Evolutionary conservation across 2,329 filamentous ascomycete species (phyloP), one percentile per base, ranked within the genome.

Genomic region (Pseudogymnoascus sp.): DNA sequence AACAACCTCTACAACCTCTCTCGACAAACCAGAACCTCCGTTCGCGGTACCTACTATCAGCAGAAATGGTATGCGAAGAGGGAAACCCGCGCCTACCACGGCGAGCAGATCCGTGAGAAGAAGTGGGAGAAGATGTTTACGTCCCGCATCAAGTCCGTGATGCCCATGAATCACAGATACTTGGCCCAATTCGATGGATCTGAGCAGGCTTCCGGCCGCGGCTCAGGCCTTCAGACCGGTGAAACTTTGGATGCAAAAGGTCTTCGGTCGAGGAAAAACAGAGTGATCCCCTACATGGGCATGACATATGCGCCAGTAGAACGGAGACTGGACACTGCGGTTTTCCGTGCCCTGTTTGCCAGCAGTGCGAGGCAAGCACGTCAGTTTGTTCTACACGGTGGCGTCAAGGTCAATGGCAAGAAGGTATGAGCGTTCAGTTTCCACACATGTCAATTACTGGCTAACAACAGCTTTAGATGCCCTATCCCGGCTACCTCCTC

Each of bases 11-110:
- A 90, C 84, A 97, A 97, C 78, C 78, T 99, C 68, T 18, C 50
- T 33, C 28, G 18, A 33, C 28, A 18, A 56, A 18, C 1, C 21
- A 10, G 1, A 0, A 4, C 50, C 3, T 1, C 7, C 28, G 1
- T 21, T 35, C 28, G 28, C 25, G 59, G 5, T 12, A 97, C 92
- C 50, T 95, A 94, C 78, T 99, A 96, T 83, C 93, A 97, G 81
- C 93, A 97, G 78, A 99, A 99, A 88, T 99, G 93, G 93, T 77
- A 78, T 1, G 90, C 93, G 71, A 99, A 99, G 77, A 86, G 92
- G 21, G 75, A 87, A 67, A 85, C 91, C 44, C 87, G 94, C 69
- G 87, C 83, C 67, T 99, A 97, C 77, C 94, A 99, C 78, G 94
- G 93, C 76, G 93, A 97, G 74, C 91, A 96, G 73, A 88, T 99